Percentiles rank a stretch among this genome's conserved stretches.
phyloP scores from a whole-genome alignment of 2,329 filamentous ascomycete genomes.

The Apiospora malaysiana region DNA sequence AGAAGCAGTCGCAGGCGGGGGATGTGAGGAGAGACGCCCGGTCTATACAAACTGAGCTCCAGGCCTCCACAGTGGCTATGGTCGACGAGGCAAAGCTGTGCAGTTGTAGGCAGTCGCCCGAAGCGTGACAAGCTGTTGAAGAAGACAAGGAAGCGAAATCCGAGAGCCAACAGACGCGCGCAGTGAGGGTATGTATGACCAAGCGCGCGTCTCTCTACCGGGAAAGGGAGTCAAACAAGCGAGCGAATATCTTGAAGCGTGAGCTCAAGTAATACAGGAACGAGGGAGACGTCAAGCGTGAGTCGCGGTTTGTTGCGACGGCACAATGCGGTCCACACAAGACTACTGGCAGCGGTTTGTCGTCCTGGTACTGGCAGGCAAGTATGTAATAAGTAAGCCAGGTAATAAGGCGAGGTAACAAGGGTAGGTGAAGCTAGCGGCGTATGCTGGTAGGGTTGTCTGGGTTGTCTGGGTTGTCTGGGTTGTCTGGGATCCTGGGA shows the following conservation, averaged over 20 bases:
- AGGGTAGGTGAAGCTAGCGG: slow-evolving; percentile 13
- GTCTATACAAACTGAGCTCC: slow-evolving; percentile 5
- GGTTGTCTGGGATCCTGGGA: slow-evolving; percentile 15
- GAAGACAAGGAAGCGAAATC: not conserved
- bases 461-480: slow-evolving; percentile 6
- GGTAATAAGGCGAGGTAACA: slow-evolving; percentile 13
- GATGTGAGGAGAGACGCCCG: slow-evolving; percentile 8
- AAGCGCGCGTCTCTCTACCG: slow-evolving; percentile 20
- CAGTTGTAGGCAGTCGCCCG: slow-evolving; percentile 19
- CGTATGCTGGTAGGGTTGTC: slow-evolving; percentile 9
- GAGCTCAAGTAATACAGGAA: slow-evolving; percentile 18
- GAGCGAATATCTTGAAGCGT: slow-evolving; percentile 14
- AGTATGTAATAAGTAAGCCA: slow-evolving; percentile 9
- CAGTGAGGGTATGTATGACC: not conserved
- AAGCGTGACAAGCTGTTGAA: not conserved
- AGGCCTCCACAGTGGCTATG: slow-evolving; percentile 17
- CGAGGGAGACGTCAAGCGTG: slow-evolving; percentile 11
- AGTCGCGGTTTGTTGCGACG: slow-evolving; percentile 22
- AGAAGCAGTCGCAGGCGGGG: not conserved
- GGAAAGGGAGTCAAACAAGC: slow-evolving; percentile 10
- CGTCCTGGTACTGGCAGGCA: not conserved
- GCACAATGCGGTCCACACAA: slow-evolving; percentile 15
- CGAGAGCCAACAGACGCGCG: slow-evolving; percentile 14
- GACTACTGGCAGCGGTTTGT: slow-evolving; percentile 1
- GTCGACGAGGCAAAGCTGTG: slow-evolving; percentile 17